Evolutionary conservation across 805 yeast genomes (phyloP), one percentile per base, ranked within the genome.

Genomic region (Isabelozyma pseudorhagii): DNA sequence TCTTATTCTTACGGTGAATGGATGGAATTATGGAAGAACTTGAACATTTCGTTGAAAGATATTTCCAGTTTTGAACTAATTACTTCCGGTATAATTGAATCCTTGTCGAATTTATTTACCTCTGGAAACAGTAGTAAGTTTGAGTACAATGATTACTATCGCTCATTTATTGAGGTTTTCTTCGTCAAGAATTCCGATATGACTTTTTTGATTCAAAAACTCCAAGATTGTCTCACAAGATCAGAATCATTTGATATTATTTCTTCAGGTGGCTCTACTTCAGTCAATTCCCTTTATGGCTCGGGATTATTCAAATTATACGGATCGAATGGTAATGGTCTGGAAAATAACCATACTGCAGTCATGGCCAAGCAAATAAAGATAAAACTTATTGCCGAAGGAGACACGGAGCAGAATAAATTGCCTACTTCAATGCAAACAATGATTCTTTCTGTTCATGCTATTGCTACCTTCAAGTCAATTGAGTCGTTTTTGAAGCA

Each of bases 11-110:
- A 39, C 75, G 84, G 83, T 42, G 59, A 59, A 4, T 72, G 76
- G 77, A 42, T 44, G 3, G 38, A 39, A 2, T 27, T 64, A 4
- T 72, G 73, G 75, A 46, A 38, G 4, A 46, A 46, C 7, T 55
- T 72, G 17, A 48, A 55, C 29, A 29, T 15, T 14, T 53, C 58
- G 1, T 38, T 69, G 3, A 48, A 54, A 15, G 42, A 42, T 27
- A 69, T 87, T 5, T 88, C 96, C 0, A 84, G 92, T 50, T 89
- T 83, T 67, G 96, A 90, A 61, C 69, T 91, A 34, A 74, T 84
- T 5, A 77, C 86, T 2, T 86, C 91, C 1, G 91, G 91, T 0
- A 63, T 88, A 6, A 74, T 86, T 7, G 71, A 72, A 5, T 57
- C 72, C 46, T 61, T 86, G 28, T 56, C 71, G 3, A 21, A 49